phyloP scores from a whole-genome alignment of 345 rosid genomes.

The Psidium guajava region DNA sequence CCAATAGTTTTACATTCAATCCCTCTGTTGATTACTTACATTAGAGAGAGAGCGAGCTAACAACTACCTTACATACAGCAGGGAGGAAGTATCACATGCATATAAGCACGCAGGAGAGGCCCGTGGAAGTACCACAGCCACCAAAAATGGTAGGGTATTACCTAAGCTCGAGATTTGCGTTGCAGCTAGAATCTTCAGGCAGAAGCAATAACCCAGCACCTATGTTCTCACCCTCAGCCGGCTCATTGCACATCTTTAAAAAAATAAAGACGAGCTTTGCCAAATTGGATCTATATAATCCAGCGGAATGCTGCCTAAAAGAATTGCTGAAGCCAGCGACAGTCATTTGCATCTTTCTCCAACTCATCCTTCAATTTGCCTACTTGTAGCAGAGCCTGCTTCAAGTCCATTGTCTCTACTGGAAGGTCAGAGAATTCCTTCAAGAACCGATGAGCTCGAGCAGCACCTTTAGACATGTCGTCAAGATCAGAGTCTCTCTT shows the following conservation, averaged over 20 bases:
- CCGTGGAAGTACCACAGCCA: neutral
- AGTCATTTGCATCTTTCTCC: slow-evolving; percentile 56
- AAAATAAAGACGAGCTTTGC: neutral
- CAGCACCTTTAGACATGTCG: slow-evolving; percentile 60
- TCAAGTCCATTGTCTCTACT: slow-evolving; percentile 68
- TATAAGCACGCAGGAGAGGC: neutral
- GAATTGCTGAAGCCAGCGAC: slow-evolving; percentile 67
- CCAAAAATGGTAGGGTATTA: neutral
- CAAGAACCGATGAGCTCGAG: slow-evolving; percentile 66
- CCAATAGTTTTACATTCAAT: neutral
- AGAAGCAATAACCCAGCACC: neutral
- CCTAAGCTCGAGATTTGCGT: neutral
- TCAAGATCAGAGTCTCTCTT: slow-evolving; percentile 46
- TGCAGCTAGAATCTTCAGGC: neutral
- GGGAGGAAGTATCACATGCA: neutral
- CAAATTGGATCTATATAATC: neutral
- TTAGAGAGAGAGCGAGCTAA: neutral
- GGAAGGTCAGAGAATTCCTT: slow-evolving; percentile 82
- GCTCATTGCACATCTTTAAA: neutral
- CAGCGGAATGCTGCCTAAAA: neutral
- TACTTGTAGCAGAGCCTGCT: slow-evolving; percentile 49
- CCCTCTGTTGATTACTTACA: neutral
- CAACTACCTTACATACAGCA: neutral
- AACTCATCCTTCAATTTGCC: slow-evolving; percentile 47
- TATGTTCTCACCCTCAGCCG: neutral